A percentile compares a stretch with the other conserved stretches of the same genome.
Evolutionary conservation across 257 asterid genomes (phyloP).

Genomic region (Buddleja alternifolia): DNA sequence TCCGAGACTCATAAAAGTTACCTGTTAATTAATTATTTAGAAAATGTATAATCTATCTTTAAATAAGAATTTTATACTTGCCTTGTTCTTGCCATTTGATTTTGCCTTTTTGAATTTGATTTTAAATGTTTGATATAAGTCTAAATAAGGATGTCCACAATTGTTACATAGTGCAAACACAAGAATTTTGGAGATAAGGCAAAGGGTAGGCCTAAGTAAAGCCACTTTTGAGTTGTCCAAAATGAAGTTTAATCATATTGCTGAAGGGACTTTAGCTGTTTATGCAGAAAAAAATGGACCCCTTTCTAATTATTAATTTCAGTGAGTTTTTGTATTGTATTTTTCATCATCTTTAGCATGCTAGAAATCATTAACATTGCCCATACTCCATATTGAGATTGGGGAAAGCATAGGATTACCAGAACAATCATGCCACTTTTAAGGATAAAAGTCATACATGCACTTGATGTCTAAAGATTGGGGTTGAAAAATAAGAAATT

Average conservation of each 20-base stretch:
- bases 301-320: neutral
- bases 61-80: too few species aligned
- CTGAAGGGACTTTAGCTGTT: conserved; percentile 32
- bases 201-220: conserved; percentile 37
- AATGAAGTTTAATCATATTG: conserved; percentile 36
- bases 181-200: conserved; percentile 32
- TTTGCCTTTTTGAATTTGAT: neutral
- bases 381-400: neutral
- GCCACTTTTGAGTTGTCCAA: conserved; percentile 40
- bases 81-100: neutral
- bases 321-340: conserved; percentile 1
- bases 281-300: conserved; percentile 31
- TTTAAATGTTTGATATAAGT: conserved; percentile 8
- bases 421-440: neutral
- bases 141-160: conserved; percentile 29
- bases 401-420: neutral
- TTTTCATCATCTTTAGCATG: conserved; percentile 39
- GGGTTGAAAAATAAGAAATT: neutral
- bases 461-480: neutral
- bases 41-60: too few species aligned
- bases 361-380: conserved; percentile 8
- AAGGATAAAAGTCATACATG: neutral
- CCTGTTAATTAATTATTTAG: too few species aligned
- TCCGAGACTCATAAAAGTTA: too few species aligned
- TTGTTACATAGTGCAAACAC: conserved; percentile 21